phyloP scores from a whole-genome alignment of 73 alveolate species.

The Loxodes magnus region DNA sequence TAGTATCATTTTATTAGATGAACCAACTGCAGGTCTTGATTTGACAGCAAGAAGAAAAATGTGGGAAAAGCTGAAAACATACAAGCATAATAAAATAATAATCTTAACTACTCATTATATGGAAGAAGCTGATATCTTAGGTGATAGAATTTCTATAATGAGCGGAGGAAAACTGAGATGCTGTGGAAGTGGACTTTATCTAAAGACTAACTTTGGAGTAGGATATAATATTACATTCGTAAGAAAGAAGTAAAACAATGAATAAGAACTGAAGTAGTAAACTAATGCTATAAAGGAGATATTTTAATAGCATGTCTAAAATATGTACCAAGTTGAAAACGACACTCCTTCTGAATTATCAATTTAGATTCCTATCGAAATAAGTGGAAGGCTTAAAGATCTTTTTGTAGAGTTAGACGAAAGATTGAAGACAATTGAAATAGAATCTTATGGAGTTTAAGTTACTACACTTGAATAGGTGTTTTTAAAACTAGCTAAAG shows the following conservation, averaged over 20 bases:
- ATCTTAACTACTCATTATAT: constrained; percentile 76
- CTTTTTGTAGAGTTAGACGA: constrained; percentile 66
- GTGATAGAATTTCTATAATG: constrained; percentile 72
- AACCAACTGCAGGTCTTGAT: constrained; percentile 71
- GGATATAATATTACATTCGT: constrained; percentile 12
- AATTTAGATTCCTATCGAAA: constrained; percentile 42
- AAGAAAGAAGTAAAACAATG: no score
- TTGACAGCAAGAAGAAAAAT: constrained; percentile 64
- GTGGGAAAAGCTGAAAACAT: constrained; percentile 52
- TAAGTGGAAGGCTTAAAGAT: constrained; percentile 32
- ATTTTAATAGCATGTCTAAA: no score
- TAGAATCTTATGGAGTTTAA: constrained; percentile 71
- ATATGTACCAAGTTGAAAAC: no score
- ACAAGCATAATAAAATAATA: constrained; percentile 19
- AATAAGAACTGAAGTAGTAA: no score
- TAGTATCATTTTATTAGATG: constrained; percentile 51
- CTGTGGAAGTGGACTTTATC: constrained; percentile 26
- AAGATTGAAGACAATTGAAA: constrained; percentile 34
- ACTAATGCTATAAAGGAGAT: no score
- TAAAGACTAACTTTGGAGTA: constrained; percentile 28
- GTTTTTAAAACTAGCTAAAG: constrained; percentile 58
- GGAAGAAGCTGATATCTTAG: constrained; percentile 83
- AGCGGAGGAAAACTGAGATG: constrained; percentile 46
- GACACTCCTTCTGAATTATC: constrained; percentile 55
- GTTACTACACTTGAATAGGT: constrained; percentile 71